Evolutionary conservation across 2,329 filamentous ascomycete genomes (phyloP), one percentile per base, ranked within the genome.

Genomic region (Aureobasidium sp.): DNA sequence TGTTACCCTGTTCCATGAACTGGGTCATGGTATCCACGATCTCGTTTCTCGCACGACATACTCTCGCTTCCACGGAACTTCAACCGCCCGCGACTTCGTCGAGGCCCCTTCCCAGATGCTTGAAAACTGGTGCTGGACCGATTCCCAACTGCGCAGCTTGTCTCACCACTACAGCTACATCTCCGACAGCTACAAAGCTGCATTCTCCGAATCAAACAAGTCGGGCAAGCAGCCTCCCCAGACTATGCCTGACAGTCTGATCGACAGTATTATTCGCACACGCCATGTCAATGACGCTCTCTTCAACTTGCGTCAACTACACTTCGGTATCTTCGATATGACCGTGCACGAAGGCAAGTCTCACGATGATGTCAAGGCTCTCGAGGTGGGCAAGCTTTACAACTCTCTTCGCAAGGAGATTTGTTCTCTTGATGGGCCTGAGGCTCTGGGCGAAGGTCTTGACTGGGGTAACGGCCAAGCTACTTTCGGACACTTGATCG

Each of bases 241-340:
- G 71, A 78, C 81, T 63, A 91, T 94, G 62, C 87, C 90, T 0
- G 85, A 90, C 67, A 86, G 88, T 14, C 79, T 94, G 21, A 86
- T 92, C 62, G 79, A 86, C 68, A 89, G 85, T 72, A 81, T 91
- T 63, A 85, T 94, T 68, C 81, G 81, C 53, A 91, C 88, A 14
- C 90, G 91, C 75, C 87, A 91, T 68, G 86, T 93, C 71, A 93
- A 93, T 72, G 89, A 86, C 64, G 88, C 88, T 0, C 81, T 91
- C 5, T 89, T 88, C 75, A 92, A 91, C 70, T 79, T 93, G 32
- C 81, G 87, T 44, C 90, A 93, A 74, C 78, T 94, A 45, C 85
- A 91, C 73, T 91, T 91, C 69, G 90, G 89, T 44, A 87, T 90
- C 63, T 93, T 90, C 67, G 89, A 94, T 72, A 93, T 94, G 89